Evolutionary conservation across 2,329 filamentous ascomycete genomes (phyloP).

Genomic region (Aphanocladium album): DNA sequence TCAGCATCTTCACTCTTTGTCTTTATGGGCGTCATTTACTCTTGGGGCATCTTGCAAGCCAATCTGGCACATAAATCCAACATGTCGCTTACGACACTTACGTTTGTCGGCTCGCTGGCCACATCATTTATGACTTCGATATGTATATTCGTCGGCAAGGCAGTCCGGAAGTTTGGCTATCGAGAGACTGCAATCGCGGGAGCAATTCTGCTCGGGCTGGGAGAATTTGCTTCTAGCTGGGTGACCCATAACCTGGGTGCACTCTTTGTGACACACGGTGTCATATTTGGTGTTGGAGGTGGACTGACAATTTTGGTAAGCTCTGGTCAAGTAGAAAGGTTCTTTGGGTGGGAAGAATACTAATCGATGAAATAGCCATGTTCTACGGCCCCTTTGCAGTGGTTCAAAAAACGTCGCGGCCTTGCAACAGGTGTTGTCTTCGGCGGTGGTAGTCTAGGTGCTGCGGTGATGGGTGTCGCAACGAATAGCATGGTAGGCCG

Average conservation of each 20-base stretch:
- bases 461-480: slow-evolving; percentile 23
- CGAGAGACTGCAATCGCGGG: slow-evolving; percentile 19
- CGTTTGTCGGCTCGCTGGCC: slow-evolving; percentile 24
- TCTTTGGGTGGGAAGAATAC: not conserved
- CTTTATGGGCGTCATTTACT: slow-evolving; percentile 26
- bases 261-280: slow-evolving; percentile 23
- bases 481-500: slow-evolving; percentile 19
- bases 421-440: slow-evolving; percentile 26
- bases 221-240: slow-evolving; percentile 24
- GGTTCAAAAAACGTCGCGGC: slow-evolving; percentile 23
- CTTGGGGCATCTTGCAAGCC: slow-evolving; percentile 24
- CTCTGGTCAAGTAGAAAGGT: rapidly evolving
- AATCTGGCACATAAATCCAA: slow-evolving; percentile 19
- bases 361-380: slow-evolving; percentile 16
- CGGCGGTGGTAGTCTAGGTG: slow-evolving; percentile 23
- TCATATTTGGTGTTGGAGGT: slow-evolving; percentile 24
- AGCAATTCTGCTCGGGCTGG: slow-evolving; percentile 22
- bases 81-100: slow-evolving; percentile 22
- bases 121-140: slow-evolving; percentile 25
- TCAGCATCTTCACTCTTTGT: slow-evolving; percentile 22
- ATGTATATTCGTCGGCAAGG: slow-evolving; percentile 21
- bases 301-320: slow-evolving; percentile 23
- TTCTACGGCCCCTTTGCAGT: slow-evolving; percentile 22
- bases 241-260: slow-evolving; percentile 19
- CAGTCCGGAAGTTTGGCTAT: slow-evolving; percentile 21